A percentile compares a stretch with the other conserved stretches of the same genome.
These are phyloP conservation scores for Russula dissimulans DNA, from an alignment of 768 basidiomycete genomes.

Conservation along the genomic window DNA sequence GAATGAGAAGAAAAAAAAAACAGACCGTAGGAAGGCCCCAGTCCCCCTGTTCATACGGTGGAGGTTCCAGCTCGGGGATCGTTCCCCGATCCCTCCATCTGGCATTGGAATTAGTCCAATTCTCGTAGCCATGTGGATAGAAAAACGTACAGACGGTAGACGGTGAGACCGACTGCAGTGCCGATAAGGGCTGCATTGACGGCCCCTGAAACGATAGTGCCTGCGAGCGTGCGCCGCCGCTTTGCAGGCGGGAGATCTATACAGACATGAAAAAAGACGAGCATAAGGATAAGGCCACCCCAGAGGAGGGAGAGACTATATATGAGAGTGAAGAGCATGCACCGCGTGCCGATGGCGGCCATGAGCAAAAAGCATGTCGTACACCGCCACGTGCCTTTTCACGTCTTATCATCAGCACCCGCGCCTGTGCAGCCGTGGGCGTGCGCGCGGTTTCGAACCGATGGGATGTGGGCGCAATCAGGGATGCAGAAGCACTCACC, in stretches of 20 bases:
- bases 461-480: not conserved
- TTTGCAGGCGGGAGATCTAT: conserved; percentile 71
- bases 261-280: conserved; percentile 26
- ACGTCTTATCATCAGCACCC: not conserved
- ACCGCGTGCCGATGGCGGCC: conserved; percentile 23
- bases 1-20: not conserved
- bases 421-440: not conserved
- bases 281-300: conserved; percentile 18
- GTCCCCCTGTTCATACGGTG: conserved; percentile 55
- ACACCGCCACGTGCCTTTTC: conserved; percentile 8
- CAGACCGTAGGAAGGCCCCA: conserved; percentile 31
- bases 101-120: not conserved
- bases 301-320: conserved; percentile 28
- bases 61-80: conserved; percentile 34
- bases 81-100: conserved; percentile 78
- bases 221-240: conserved; percentile 72
- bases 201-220: conserved; percentile 75
- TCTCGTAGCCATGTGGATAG: not conserved
- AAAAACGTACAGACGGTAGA: conserved; percentile 69
- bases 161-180: conserved; percentile 78
- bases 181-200: conserved; percentile 80
- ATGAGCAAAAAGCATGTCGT: conserved; percentile 17
- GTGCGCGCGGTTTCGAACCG: conserved; percentile 4
- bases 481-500: conserved; percentile 27
- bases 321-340: conserved; percentile 30